Percentiles rank a stretch among this genome's conserved stretches.
phyloP scores from a whole-genome alignment of 352 stramenopile species.

The Aphanomyces cochlioides region DNA sequence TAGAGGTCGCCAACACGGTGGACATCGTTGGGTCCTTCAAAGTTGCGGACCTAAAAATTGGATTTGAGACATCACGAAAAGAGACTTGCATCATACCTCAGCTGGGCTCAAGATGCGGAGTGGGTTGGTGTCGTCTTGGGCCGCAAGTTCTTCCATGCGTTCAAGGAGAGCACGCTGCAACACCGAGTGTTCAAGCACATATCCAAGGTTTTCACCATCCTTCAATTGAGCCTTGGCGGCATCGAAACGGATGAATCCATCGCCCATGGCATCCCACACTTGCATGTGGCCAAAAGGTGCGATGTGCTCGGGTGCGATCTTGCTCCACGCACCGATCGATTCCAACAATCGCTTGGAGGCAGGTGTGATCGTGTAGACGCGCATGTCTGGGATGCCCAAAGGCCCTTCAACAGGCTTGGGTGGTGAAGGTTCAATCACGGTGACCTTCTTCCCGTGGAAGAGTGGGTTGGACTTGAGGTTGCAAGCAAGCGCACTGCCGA shows the following conservation, averaged over 20 bases:
- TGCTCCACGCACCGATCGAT: conserved; percentile 66
- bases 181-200: conserved; percentile 85
- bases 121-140: conserved; percentile 46
- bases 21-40: conserved; percentile 49
- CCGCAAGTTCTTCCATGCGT: conserved; percentile 71
- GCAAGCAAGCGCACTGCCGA: conserved; percentile 75
- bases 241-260: conserved; percentile 87
- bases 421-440: conserved; percentile 59
- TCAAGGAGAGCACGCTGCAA: conserved; percentile 83
- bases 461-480: conserved; percentile 70
- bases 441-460: conserved; percentile 77
- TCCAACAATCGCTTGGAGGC: conserved; percentile 77
- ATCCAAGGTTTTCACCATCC: conserved; percentile 48
- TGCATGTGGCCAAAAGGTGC: conserved; percentile 87
- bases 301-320: conserved; percentile 52
- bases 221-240: conserved; percentile 53
- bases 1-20: conserved; percentile 55
- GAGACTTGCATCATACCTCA: conserved; percentile 27
- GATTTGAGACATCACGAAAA: background rate
- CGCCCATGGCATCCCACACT: conserved; percentile 86
- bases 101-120: conserved; percentile 69
- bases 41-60: conserved; percentile 67
- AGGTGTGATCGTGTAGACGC: conserved; percentile 89
- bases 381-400: conserved; percentile 62
- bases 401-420: conserved; percentile 39